Base-by-base conservation (phyloP, 1,139 yeast species). In the Yamadazyma pseudoaaseri region DNA sequence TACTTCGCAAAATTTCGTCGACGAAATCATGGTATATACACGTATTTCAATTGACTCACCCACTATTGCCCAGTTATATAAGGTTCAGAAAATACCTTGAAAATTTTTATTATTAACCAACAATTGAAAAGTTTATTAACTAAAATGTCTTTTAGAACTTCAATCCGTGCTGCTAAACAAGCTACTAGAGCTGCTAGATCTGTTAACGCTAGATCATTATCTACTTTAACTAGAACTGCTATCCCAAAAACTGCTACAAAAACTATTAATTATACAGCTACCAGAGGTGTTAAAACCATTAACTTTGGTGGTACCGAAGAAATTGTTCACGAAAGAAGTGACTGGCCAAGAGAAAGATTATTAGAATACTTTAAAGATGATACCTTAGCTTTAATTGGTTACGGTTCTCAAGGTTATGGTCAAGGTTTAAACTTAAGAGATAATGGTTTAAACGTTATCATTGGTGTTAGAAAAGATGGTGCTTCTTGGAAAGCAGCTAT, bases 351-450 rank as follows among this genome's bases (percentile, higher is more conserved):
- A 65, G 98, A 92, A 75, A 92, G 85, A 76, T 78, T 92, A 59
- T 77, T 83, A 51, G 94, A 89, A 60, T 92, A 89, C 80, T 92
- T 92, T 87, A 90, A 92, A 80, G 75, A 90, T 70, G 98, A 92
- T 68, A 92, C 98, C 45, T 75, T 92, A 61, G 97, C 98, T 52
- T 74, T 92, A 62, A 90, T 92, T 55, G 98, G 98, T 71, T 92
- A 92, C 81, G 98, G 98, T 62, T 92, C 98, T 53, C 98, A 92
- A 77, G 98, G 98, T 73, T 92, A 92, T 78, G 98, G 98, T 64
- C 98, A 92, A 78, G 97, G 97, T 72, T 82, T 92, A 58, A 92
- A 92, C 89, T 74, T 92, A 76, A 86, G 98, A 76, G 98, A 92
- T 79, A 90, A 92, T 60, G 98, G 98, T 67, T 70, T 92, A 60